Percentiles rank a stretch among this genome's conserved stretches.
phyloP scores from a whole-genome alignment of 2,329 filamentous ascomycete species.

The Sporothrix pallida region DNA sequence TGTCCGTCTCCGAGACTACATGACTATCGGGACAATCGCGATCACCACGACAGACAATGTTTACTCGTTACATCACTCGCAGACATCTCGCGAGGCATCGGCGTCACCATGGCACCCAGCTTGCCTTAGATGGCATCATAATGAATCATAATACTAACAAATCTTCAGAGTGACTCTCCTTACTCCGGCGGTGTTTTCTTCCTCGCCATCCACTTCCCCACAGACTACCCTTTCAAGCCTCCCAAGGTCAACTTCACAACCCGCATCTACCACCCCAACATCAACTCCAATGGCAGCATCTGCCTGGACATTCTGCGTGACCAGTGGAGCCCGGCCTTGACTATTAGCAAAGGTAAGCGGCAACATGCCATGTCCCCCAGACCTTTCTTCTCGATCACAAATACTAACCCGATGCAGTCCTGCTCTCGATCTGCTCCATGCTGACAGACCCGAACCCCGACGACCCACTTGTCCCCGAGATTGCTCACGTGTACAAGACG shows the following conservation, averaged over 20 bases:
- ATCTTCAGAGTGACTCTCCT: constrained; percentile 83
- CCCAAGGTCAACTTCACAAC: constrained; percentile 99
- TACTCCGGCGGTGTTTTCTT: constrained; percentile 99
- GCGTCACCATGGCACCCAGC: neutral
- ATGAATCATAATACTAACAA: constrained; percentile 42
- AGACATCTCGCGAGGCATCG: neutral
- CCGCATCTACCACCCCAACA: constrained; percentile 99
- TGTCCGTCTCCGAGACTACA: neutral
- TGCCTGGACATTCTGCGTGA: constrained; percentile 98
- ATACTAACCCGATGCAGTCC: constrained; percentile 61
- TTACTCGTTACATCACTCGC: neutral
- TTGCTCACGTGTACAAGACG: constrained; percentile 99
- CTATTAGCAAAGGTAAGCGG: constrained; percentile 89
- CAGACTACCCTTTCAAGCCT: constrained; percentile 99
- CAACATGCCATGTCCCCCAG: too few relatives aligned
- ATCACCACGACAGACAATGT: neutral
- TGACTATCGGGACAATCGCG: neutral
- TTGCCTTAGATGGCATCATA: neutral
- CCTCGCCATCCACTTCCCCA: constrained; percentile 97
- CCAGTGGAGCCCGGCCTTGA: constrained; percentile 98
- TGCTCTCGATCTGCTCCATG: constrained; percentile 99
- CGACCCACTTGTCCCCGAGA: constrained; percentile 97
- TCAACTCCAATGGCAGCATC: constrained; percentile 99
- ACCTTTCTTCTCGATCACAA: neutral
- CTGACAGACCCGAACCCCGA: constrained; percentile 99